A percentile compares a stretch with the other conserved stretches of the same genome.
These are phyloP conservation scores for Fraxinus pennsylvanica DNA, from an alignment of 257 asterid genomes.

Conservation along the genomic window DNA sequence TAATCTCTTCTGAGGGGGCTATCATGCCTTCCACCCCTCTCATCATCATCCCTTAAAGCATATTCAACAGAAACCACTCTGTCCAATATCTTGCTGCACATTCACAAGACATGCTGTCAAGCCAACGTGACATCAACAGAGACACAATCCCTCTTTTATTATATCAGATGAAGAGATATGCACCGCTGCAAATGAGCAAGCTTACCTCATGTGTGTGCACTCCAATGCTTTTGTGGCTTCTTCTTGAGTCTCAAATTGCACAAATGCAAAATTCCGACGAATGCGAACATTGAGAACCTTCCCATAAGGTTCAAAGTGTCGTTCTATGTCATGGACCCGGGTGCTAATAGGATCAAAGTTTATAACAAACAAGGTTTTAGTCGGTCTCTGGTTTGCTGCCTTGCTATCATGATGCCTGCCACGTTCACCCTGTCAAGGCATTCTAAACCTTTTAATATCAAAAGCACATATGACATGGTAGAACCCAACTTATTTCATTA, in stretches of 20 bases:
- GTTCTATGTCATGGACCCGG: constrained; percentile 68
- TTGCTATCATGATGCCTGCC: constrained; percentile 70
- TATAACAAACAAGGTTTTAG: constrained; percentile 84
- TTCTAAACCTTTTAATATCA: background rate
- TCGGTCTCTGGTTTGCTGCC: constrained; percentile 68
- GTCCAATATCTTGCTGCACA: constrained; percentile 76
- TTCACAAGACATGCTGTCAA: constrained; percentile 12
- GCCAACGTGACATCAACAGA: background rate
- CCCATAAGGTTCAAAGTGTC: constrained; percentile 88
- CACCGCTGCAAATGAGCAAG: background rate
- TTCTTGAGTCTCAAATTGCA: constrained; percentile 85
- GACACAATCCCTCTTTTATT: background rate
- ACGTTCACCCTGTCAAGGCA: constrained; percentile 73
- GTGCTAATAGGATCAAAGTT: constrained; percentile 86
- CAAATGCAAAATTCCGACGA: constrained; percentile 89
- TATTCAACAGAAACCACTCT: constrained; percentile 93
- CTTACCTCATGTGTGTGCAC: constrained; percentile 89
- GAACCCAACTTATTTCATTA: background rate
- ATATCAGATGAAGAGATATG: background rate
- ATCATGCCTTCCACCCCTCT: constrained; percentile 54
- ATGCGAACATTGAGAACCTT: constrained; percentile 78
- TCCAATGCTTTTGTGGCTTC: constrained; percentile 92
- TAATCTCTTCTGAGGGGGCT: constrained; percentile 63
- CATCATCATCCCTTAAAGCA: constrained; percentile 87
- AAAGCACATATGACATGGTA: background rate